phyloP scores from a whole-genome alignment of 2,329 filamentous ascomycete genomes.

The Allantophomopsis cytisporea region DNA sequence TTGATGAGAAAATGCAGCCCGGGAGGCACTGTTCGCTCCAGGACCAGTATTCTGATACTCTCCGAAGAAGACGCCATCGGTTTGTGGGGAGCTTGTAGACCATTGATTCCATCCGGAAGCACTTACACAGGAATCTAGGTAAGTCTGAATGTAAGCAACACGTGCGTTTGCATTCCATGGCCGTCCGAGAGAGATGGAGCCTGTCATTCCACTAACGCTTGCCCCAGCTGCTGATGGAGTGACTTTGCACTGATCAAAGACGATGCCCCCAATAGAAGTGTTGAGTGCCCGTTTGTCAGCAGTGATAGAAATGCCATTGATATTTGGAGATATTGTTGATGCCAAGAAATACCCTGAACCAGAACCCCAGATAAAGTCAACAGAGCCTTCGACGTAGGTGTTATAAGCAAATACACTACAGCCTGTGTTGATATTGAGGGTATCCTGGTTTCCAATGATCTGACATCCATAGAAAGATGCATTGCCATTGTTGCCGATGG shows the following conservation, averaged over 20 bases:
- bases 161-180: constrained; percentile 36
- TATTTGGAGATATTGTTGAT: constrained; percentile 30
- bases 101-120: constrained; percentile 34
- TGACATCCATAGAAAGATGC: constrained; percentile 33
- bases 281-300: constrained; percentile 31
- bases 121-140: constrained; percentile 33
- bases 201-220: constrained; percentile 25
- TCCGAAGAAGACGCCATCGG: constrained; percentile 30
- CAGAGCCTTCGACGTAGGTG: constrained; percentile 40
- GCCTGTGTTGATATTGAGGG: constrained; percentile 32
- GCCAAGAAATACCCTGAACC: constrained; percentile 34
- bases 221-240: constrained; percentile 20
- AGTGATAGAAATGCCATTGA: constrained; percentile 29
- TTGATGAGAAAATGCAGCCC: constrained; percentile 22
- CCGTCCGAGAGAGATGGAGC: constrained; percentile 33
- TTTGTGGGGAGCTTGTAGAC: constrained; percentile 25
- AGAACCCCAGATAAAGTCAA: constrained; percentile 40
- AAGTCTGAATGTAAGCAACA: constrained; percentile 35
- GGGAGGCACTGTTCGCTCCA: constrained; percentile 25
- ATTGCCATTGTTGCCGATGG: constrained; percentile 36
- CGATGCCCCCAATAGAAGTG: constrained; percentile 29
- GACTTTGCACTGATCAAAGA: constrained; percentile 38
- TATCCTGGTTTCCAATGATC: constrained; percentile 43
- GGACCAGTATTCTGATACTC: constrained; percentile 39
- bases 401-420: constrained; percentile 38